Evolutionary conservation across 2,329 filamentous ascomycete species (phyloP).

Genomic region (Aspergillus viridinutans): DNA sequence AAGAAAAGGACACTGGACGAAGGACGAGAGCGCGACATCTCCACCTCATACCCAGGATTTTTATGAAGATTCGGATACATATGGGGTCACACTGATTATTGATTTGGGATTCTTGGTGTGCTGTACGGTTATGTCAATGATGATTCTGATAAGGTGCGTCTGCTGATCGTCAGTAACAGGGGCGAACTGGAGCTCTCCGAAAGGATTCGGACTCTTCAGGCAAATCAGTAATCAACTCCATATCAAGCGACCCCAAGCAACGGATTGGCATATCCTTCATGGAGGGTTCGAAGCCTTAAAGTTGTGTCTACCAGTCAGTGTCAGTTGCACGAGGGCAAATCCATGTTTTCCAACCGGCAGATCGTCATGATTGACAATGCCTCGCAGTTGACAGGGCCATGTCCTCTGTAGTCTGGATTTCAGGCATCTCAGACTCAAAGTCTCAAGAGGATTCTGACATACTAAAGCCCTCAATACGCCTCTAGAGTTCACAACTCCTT

Average conservation of each 20-base stretch:
- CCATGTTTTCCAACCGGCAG: background rate
- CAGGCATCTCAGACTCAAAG: background rate
- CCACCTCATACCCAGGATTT: too few species aligned
- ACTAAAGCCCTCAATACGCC: background rate
- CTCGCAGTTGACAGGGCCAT: background rate
- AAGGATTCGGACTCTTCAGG: background rate
- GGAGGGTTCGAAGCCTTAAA: background rate
- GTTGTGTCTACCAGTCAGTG: background rate
- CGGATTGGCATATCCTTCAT: background rate
- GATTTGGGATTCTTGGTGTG: background rate
- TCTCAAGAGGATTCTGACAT: too few species aligned
- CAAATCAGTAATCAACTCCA: background rate
- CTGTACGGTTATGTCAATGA: background rate
- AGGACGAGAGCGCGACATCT: too few species aligned
- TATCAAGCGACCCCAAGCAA: background rate
- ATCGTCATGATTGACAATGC: conserved; percentile 1
- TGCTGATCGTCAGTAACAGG: background rate
- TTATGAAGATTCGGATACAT: too few species aligned
- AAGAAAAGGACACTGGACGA: too few species aligned
- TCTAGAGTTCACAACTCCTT: background rate
- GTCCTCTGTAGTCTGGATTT: background rate
- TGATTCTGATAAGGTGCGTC: background rate
- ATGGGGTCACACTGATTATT: too few species aligned
- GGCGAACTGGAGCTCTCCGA: background rate
- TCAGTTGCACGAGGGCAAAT: background rate